Base-by-base conservation (phyloP, 2,329 filamentous ascomycete genomes). In the Cladophialophora psammophila region DNA sequence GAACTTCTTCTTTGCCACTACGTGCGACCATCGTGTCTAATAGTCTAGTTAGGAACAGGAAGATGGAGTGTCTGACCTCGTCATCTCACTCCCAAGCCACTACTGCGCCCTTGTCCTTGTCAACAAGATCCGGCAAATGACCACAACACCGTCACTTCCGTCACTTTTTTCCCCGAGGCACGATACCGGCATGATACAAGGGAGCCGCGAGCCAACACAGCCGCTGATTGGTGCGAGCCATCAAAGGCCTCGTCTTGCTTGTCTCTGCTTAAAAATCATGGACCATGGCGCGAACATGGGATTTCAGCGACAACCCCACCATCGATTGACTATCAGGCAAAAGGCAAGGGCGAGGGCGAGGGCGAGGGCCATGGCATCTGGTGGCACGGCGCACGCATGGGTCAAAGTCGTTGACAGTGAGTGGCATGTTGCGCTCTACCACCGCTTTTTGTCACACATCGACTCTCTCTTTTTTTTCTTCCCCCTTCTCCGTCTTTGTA, bases 401-500 rank as follows among this genome's bases (percentile, higher is more conserved):
- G 8, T 20, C 6, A 45, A 18, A 18, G n/a, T 45, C 40, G 40
- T 18, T 20, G 42, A 48, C 42, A n/a, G n/a, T n/a, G n/a, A 48
- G 42, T 48, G 42, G 42, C 42, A 48, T 48, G 42, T 48, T 48
- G 7, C 4, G 42, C 42, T n/a, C n/a, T n/a, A 26, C 18, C 45
- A 50, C 45, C 45, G 26, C 45, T 31, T 6, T 36, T 59, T 34
- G 32, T 45, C 38, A 13, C 42, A 34, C 31, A 40, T 60, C 9
- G 36, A 38, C 45, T 26, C 36, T 8, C 36, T 12, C 15, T 12
- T 20, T 2, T 50, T 50, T 5, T 50, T 26, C 45, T 50, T 50
- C 12, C 26, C 35, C 20, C 45, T 61, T 61, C 59, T 61, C 59
- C 48, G 53, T 54, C n/a, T 8, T 40, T 31, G 59, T 61, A 53